Percentiles rank a stretch among this genome's conserved stretches.
phyloP scores from a whole-genome alignment of 192 early-diverging fungal genomes.

The Coemansia sp. region DNA sequence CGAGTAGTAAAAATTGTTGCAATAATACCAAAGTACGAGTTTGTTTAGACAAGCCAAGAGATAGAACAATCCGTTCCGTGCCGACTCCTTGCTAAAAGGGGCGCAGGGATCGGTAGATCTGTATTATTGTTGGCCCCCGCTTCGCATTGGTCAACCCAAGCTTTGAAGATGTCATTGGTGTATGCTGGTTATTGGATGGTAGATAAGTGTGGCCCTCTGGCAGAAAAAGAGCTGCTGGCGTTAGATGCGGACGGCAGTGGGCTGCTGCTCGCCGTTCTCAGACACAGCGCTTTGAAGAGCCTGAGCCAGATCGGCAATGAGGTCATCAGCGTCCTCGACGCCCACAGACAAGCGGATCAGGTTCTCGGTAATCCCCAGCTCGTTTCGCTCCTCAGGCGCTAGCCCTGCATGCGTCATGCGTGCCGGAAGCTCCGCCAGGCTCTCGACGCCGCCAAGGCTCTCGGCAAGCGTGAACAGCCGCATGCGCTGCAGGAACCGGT shows the following conservation, averaged over 20 bases:
- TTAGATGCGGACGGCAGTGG: neutral
- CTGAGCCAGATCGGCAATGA: slow-evolving; percentile 72
- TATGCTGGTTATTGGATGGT: too few relatives aligned
- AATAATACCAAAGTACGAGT: too few relatives aligned
- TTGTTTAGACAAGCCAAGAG: too few relatives aligned
- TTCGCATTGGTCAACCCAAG: too few relatives aligned
- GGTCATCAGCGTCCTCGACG: slow-evolving; percentile 87
- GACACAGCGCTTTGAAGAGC: slow-evolving; percentile 62
- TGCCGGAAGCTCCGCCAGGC: slow-evolving; percentile 88
- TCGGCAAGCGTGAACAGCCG: slow-evolving; percentile 94
- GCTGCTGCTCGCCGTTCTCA: slow-evolving; percentile 17
- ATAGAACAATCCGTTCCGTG: too few relatives aligned
- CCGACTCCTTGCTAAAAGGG: too few relatives aligned
- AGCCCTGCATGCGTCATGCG: slow-evolving; percentile 96
- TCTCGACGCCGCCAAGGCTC: slow-evolving; percentile 94
- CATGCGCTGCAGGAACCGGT: slow-evolving; percentile 78
- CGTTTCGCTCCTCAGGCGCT: slow-evolving; percentile 78
- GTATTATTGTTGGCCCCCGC: too few relatives aligned
- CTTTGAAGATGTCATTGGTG: too few relatives aligned
- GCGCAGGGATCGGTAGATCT: too few relatives aligned
- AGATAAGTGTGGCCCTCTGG: neutral
- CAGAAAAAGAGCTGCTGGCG: neutral
- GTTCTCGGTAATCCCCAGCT: slow-evolving; percentile 89
- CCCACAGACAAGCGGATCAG: slow-evolving; percentile 93
- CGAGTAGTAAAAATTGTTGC: too few relatives aligned